Percentiles rank a stretch among this genome's conserved stretches.
phyloP scores from a whole-genome alignment of 2,329 filamentous ascomycete species.

The Botryotinia calthae region DNA sequence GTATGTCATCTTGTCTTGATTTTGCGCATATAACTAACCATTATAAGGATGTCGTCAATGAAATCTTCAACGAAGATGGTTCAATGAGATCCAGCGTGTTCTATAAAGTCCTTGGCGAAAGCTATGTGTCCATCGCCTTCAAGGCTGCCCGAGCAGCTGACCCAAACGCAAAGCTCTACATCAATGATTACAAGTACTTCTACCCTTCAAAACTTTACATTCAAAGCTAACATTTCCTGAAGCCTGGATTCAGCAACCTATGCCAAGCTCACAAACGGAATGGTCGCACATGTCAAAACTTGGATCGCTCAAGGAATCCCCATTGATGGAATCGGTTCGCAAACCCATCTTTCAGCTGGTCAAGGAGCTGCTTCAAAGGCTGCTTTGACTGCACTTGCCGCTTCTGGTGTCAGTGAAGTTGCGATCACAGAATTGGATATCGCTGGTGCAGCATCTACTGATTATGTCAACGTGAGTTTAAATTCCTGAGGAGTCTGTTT shows the following conservation, averaged over 20 bases:
- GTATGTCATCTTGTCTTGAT: constrained; percentile 14
- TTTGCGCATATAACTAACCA: background rate
- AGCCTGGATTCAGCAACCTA: constrained; percentile 50
- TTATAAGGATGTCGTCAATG: constrained; percentile 59
- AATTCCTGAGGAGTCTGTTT: background rate
- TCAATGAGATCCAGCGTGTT: constrained; percentile 48
- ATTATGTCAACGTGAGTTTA: constrained; percentile 26
- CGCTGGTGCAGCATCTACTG: constrained; percentile 32
- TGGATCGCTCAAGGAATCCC: constrained; percentile 61
- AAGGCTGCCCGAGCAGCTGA: constrained; percentile 64
- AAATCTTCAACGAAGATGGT: constrained; percentile 53
- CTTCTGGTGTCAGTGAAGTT: constrained; percentile 52
- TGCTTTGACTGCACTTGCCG: constrained; percentile 41
- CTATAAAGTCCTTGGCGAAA: constrained; percentile 65
- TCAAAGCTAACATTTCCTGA: constrained; percentile 47
- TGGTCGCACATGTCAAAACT: constrained; percentile 59
- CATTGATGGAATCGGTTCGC: constrained; percentile 58
- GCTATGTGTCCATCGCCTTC: constrained; percentile 69
- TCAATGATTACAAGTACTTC: constrained; percentile 65
- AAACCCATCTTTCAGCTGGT: constrained; percentile 24
- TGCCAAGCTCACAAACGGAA: constrained; percentile 57
- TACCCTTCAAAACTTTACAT: constrained; percentile 42
- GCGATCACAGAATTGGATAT: constrained; percentile 63
- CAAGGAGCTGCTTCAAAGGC: constrained; percentile 16
- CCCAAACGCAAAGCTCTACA: constrained; percentile 67